Conservation (phyloP, 257 asterid genomes). For the Lithospermum erythrorhizon region DNA sequence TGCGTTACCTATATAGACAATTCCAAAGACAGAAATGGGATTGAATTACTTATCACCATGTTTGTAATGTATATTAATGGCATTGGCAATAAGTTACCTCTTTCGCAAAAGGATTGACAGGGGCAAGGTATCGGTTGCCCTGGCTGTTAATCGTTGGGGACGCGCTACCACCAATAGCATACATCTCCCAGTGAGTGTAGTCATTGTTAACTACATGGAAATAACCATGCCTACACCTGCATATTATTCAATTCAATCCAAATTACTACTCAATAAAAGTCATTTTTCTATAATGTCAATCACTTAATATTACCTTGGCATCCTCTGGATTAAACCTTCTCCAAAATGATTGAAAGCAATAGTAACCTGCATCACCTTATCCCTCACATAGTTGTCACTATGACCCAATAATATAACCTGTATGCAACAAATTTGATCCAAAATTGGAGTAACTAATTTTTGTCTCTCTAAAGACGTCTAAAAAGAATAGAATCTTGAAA, state of each 20-base stretch:
- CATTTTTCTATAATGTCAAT: too few species aligned
- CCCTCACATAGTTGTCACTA: slow-evolving; percentile 27
- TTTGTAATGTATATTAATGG: neutral
- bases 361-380: slow-evolving; percentile 40
- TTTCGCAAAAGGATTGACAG: slow-evolving; percentile 30
- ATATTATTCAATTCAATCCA: neutral
- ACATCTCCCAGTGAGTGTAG: slow-evolving; percentile 48
- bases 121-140: slow-evolving; percentile 45
- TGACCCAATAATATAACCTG: slow-evolving; percentile 44
- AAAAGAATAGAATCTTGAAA: neutral
- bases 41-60: neutral
- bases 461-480: too few species aligned
- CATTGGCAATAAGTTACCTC: slow-evolving; percentile 18
- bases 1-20: slow-evolving; percentile 25
- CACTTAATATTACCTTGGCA: slow-evolving; percentile 31
- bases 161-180: slow-evolving; percentile 50
- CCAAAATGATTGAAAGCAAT: slow-evolving; percentile 44
- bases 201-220: slow-evolving; percentile 50
- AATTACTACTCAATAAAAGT: neutral
- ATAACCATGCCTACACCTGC: slow-evolving; percentile 46
- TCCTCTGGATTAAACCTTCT: slow-evolving; percentile 35
- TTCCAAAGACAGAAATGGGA: neutral
- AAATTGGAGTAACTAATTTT: neutral
- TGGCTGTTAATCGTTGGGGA: slow-evolving; percentile 52
- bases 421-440: neutral